Evolutionary conservation across 2,329 filamentous ascomycete genomes (phyloP), one percentile per base, ranked within the genome.

Genomic region (Lithohypha guttulata): DNA sequence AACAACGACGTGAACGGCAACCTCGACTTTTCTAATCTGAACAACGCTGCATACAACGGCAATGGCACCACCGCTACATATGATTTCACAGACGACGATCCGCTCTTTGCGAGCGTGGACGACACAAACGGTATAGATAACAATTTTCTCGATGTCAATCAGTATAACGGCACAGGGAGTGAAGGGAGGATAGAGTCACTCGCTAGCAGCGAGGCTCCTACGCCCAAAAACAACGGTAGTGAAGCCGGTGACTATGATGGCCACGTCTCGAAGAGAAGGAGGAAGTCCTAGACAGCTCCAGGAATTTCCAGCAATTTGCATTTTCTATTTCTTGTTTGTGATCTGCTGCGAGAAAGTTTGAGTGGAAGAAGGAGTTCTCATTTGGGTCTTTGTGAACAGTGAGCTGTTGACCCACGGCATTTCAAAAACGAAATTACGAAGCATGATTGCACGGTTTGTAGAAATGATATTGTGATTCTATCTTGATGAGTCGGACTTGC

Each of bases 41-140:
- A 41, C n/a, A 50, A 53, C 20, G 50, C 54, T 14, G 46, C 42
- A 6, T 45, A 44, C 22, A 39, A 50, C 39, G 25, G 20, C 20
- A 39, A 39, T 22, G 27, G 19, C 15, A 30, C 15, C 26, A n/a
- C 27, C 7, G 22, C 11, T n/a, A 23, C 19, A 3, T 42, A 32
- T 18, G 44, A 47, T 18, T 47, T 47, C 41, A 45, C 45, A 27
- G 55, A 61, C 33, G 55, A 55, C 20, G 59, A 59, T 39, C 61
- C 65, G 39, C 47, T 66, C 4, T 65, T 66, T 39, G 58, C 62
- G 43, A 55, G 58, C 34, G 54, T 54, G 8, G 62, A 60, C 34
- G 56, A 32, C 13, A 41, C 33, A 48, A 51, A 13, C 6, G 54
- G 52, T 40, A 53, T 48, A 15, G 58, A 58, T 39, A 60, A 64